Base-by-base conservation (phyloP, 371 early-diverging fungal species). In the Hamiltosporidium magnivora region DNA sequence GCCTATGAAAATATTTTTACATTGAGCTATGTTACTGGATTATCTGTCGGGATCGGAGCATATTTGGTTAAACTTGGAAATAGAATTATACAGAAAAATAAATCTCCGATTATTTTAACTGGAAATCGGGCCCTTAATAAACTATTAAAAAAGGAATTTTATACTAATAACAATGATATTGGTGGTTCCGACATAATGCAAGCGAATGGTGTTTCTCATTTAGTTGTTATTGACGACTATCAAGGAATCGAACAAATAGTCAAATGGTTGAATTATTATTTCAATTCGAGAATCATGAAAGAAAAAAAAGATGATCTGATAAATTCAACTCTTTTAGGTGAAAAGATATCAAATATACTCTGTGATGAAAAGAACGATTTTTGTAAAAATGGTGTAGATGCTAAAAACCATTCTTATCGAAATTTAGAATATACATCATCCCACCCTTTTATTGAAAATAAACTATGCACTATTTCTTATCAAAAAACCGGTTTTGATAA, bases 111-210 rank as follows among this genome's bases (percentile, higher is more conserved):
- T 73, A 90, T 96, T 72, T 84, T 96, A 78, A 96, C 97, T 0
- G 97, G 97, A 70, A 92, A 92, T 14, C 88, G 88, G 36, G 95
- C 96, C 8, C 84, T 96, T 68, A 96, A 96, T 87, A 94, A 94
- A 84, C 90, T 96, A 0, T 85, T 94, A 44, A 93, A 96, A 69
- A 89, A 94, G 64, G 90, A 94, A 72, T 93, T 95, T 1, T 96
- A 96, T 83, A 88, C 92, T 9, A 91, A 89, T 70, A 96, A 96
- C 84, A 78, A 94, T 79, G 94, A 96, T 80, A 85, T 96, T 49
- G 97, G 97, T 74, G 96, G 97, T 61, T 90, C 92, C 36, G 93
- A 92, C 80, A 92, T 96, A 84, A 92, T 96, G 92, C 87, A 87
- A 86, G 88, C 88, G 84, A 96, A 96, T 84, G 95, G 95, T 73